These are phyloP conservation scores for Didymellaceae sp. DNA, from an alignment of 2,329 filamentous ascomycete species.

Conservation along the genomic window DNA sequence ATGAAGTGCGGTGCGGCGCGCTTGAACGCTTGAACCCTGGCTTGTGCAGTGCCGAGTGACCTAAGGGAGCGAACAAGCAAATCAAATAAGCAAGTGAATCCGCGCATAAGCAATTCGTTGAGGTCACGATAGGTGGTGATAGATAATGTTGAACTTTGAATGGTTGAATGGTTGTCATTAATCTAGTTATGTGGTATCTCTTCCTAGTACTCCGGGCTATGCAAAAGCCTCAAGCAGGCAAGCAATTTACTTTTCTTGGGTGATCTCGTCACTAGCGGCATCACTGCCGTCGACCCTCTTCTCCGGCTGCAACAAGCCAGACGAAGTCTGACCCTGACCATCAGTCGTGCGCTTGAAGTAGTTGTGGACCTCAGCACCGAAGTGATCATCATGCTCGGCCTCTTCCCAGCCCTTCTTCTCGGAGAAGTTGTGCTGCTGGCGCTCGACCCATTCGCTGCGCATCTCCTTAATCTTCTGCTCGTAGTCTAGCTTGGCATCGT, in stretches of 20 bases:
- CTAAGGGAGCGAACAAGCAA: not conserved
- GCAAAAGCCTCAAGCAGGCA: not conserved
- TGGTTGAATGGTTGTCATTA: slow-evolving; percentile 2
- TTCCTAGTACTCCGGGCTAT: slow-evolving; percentile 5
- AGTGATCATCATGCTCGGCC: slow-evolving; percentile 40
- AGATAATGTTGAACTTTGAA: not conserved
- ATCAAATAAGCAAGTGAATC: no score
- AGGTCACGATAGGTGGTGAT: not conserved
- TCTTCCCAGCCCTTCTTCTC: slow-evolving; percentile 38
- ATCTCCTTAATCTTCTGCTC: slow-evolving; percentile 86
- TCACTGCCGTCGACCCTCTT: slow-evolving; percentile 24
- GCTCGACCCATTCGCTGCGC: slow-evolving; percentile 62
- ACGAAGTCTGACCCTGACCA: slow-evolving; percentile 19
- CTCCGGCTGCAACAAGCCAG: slow-evolving; percentile 22
- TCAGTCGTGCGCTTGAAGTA: slow-evolving; percentile 43
- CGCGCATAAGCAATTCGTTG: not conserved
- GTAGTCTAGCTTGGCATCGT: slow-evolving; percentile 80
- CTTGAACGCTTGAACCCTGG: not conserved
- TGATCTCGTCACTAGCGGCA: slow-evolving; percentile 13
- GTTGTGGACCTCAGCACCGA: slow-evolving; percentile 40
- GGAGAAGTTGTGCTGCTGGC: slow-evolving; percentile 59
- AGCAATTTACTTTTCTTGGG: slow-evolving; percentile 11
- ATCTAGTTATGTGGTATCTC: slow-evolving; percentile 17
- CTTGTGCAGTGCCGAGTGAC: no score
- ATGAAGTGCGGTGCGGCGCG: no score